phyloP scores from a whole-genome alignment of 139 green algal genomes.

The Chlamydomonas sp. region DNA sequence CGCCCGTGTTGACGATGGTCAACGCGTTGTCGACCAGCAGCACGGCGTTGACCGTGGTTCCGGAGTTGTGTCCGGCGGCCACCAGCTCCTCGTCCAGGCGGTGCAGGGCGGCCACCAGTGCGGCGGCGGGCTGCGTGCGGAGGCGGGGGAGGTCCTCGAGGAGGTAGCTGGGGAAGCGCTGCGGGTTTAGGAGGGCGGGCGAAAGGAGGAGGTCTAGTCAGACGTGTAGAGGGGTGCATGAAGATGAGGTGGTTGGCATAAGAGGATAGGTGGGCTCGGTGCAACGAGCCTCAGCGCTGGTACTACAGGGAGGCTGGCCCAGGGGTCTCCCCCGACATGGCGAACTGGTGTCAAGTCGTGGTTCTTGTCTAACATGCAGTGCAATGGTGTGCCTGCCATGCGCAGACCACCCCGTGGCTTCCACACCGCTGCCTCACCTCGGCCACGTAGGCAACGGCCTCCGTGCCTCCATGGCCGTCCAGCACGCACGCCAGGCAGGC shows the following conservation, averaged over 20 bases:
- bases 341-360: no score
- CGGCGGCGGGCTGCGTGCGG: slow-evolving; percentile 6
- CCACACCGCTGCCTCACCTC: no score
- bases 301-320: no score
- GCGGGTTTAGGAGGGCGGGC: neutral
- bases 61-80: slow-evolving; percentile 24
- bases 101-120: slow-evolving; percentile 19
- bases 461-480: slow-evolving; percentile 20
- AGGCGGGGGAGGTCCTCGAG: slow-evolving; percentile 7
- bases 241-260: no score
- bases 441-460: slow-evolving; percentile 23
- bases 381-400: no score
- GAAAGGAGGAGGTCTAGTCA: no score
- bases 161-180: slow-evolving; percentile 18
- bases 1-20: slow-evolving; percentile 34
- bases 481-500: slow-evolving; percentile 32
- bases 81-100: slow-evolving; percentile 31
- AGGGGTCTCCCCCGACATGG: no score
- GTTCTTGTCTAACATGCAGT: no score
- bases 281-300: no score
- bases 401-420: no score
- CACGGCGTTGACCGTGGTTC: slow-evolving; percentile 26
- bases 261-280: no score
- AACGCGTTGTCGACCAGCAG: slow-evolving; percentile 20
- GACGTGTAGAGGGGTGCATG: no score